Evolutionary conservation across 495 filamentous ascomycete genomes (phyloP), one percentile per base, ranked within the genome.

Genomic region (Neurospora tetrasperma): DNA sequence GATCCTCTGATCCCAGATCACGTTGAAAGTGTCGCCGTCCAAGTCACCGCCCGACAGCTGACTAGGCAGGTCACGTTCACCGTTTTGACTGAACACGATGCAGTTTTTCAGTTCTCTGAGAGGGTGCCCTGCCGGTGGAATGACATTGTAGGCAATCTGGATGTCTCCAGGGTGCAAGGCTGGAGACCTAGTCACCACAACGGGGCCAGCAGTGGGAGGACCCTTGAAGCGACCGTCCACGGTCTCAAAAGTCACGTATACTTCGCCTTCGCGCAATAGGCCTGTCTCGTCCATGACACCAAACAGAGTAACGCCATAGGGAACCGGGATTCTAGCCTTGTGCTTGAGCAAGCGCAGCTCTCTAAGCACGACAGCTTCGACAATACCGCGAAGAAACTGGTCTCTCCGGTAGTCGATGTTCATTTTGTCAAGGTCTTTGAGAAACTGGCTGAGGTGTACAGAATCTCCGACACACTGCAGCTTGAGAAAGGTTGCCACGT

Each of bases 281-380:
- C 86, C 88, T 2, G 91, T 93, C 80, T 97, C 93, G 74, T 97
- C 93, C 88, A 96, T 91, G 38, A 96, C 84, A 5, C 93, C 93
- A 74, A 90, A 93, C 0, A 96, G 81, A 1, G 90, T 93, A 9
- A 89, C 83, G 0, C 91, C 93, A n/a, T 90, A 73, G 3, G 83
- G 76, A 2, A 97, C 86, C 0, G 85, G 89, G 54, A 96, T 96
- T 1, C 92, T 87, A 1, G 91, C 88, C 70, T 88, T 89, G 81
- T 94, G 86, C 77, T 96, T 97, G 23, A 97, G 81, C 10, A 90
- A 82, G 11, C 91, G 88, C 7, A 96, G 83, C 72, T 90, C 86
- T 8, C 82, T 82, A 2, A 95, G 80, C 3, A 93, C 83, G 35
- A 88, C 83, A 3, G 89, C 83, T 77, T 96, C 91, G 0, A 94